phyloP scores from a whole-genome alignment of 2,329 filamentous ascomycete genomes.

The Calonectria multiphialidica region DNA sequence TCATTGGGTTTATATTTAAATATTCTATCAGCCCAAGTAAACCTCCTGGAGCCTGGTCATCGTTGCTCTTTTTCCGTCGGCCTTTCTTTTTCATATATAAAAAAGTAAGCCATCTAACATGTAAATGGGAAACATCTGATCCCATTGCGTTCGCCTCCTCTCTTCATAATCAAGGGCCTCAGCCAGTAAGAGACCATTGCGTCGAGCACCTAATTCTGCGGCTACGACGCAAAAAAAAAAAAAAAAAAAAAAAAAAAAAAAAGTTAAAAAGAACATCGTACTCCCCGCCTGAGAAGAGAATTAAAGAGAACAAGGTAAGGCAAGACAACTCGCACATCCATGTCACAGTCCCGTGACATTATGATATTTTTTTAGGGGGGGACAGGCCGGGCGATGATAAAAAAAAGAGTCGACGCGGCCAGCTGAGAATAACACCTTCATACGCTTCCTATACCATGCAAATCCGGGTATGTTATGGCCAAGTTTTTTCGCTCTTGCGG shows the following conservation, averaged over 20 bases:
- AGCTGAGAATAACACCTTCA: conserved; percentile 38
- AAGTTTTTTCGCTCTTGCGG: conserved; percentile 32
- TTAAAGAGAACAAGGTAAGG: not conserved
- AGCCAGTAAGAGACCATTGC: not conserved
- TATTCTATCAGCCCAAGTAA: conserved; percentile 39
- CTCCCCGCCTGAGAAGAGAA: conserved; percentile 10
- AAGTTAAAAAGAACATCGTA: not conserved
- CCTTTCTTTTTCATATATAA: conserved; percentile 22
- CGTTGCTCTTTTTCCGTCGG: conserved; percentile 28
- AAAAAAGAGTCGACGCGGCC: conserved; percentile 1
- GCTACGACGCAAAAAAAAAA: conserved; percentile 6
- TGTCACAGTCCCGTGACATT: conserved; percentile 24
- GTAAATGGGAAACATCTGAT: conserved; percentile 14
- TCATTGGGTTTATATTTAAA: conserved; percentile 40
- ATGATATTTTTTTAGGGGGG: conserved; percentile 1
- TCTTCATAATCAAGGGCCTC: conserved; percentile 13
- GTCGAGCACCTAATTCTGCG: not conserved
- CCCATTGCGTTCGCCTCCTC: conserved; percentile 25
- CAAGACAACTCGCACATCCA: conserved; percentile 7
- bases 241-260: not conserved
- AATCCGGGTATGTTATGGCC: conserved; percentile 42
- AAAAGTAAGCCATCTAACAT: conserved; percentile 38
- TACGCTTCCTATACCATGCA: conserved; percentile 44
- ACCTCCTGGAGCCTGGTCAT: conserved; percentile 27
- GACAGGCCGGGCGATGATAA: conserved; percentile 15